These are phyloP conservation scores for Tolypocladium inflatum DNA, from an alignment of 2,329 filamentous ascomycete genomes.

Conservation along the genomic window DNA sequence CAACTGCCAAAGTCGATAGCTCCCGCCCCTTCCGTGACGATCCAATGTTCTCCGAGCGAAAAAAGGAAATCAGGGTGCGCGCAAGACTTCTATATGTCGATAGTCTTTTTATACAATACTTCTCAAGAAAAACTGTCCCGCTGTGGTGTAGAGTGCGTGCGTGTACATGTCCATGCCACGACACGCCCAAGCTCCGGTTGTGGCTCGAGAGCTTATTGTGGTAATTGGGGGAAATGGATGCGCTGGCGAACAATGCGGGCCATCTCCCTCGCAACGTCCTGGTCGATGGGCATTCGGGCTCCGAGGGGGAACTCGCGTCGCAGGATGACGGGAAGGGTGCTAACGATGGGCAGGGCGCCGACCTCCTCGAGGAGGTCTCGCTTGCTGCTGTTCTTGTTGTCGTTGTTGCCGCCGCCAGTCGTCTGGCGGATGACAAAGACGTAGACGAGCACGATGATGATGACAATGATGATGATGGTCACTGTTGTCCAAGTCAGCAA, in stretches of 20 bases:
- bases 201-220: conserved; percentile 1
- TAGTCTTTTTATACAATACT: conserved; percentile 9
- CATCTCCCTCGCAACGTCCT: conserved; percentile 5
- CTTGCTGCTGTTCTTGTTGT: conserved; percentile 18
- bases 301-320: not conserved
- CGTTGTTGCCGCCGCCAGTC: conserved; percentile 14
- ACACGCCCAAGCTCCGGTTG: not conserved
- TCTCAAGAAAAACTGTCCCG: conserved; percentile 5
- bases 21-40: not conserved
- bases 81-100: conserved; percentile 6
- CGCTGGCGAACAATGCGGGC: conserved; percentile 8
- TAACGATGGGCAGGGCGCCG: not conserved
- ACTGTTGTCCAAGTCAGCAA: conserved; percentile 28
- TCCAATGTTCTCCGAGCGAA: not conserved
- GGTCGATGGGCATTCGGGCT: conserved; percentile 3
- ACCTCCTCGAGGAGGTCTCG: conserved; percentile 16
- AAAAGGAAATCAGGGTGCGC: not conserved
- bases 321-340: not conserved
- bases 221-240: conserved; percentile 15
- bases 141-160: conserved; percentile 1
- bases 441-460: conserved; percentile 41
- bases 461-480: conserved; percentile 41
- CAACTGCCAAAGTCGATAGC: not conserved
- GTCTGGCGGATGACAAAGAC: conserved; percentile 28
- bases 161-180: conserved; percentile 2